Evolutionary conservation across 768 basidiomycete species (phyloP).

Genomic region (Kondoa malvinella): DNA sequence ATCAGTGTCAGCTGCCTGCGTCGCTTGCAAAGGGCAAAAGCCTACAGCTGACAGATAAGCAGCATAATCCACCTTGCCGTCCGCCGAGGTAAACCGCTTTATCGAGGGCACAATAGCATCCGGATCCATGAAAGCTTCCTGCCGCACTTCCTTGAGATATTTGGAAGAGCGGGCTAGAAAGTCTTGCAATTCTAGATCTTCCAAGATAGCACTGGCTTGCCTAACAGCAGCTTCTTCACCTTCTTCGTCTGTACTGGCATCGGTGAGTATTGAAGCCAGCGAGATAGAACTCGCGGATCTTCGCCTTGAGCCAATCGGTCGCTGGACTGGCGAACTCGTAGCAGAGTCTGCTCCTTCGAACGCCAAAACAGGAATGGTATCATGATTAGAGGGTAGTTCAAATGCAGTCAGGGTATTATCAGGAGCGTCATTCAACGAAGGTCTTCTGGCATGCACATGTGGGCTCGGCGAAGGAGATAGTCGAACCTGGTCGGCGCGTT

Average conservation of each 20-base stretch:
- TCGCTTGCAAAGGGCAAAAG: no score
- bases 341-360: constrained; percentile 1
- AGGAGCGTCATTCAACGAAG: no score
- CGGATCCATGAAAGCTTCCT: not conserved
- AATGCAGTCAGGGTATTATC: no score
- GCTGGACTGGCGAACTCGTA: no score
- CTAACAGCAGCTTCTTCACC: not conserved
- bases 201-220: not conserved
- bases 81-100: not conserved
- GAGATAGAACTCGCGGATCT: not conserved
- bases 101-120: not conserved
- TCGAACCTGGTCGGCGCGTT: no score
- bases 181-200: not conserved
- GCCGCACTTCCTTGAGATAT: not conserved
- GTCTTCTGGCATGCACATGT: no score
- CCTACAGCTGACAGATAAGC: not conserved
- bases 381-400: no score
- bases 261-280: not conserved
- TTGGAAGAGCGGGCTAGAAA: not conserved
- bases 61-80: not conserved
- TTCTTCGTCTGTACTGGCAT: not conserved
- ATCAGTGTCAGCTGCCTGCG: no score
- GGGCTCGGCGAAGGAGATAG: no score
- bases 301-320: no score
- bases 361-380: not conserved